Conservation (phyloP, 192 early-diverging fungal species). For the Kappamyces sp. region DNA sequence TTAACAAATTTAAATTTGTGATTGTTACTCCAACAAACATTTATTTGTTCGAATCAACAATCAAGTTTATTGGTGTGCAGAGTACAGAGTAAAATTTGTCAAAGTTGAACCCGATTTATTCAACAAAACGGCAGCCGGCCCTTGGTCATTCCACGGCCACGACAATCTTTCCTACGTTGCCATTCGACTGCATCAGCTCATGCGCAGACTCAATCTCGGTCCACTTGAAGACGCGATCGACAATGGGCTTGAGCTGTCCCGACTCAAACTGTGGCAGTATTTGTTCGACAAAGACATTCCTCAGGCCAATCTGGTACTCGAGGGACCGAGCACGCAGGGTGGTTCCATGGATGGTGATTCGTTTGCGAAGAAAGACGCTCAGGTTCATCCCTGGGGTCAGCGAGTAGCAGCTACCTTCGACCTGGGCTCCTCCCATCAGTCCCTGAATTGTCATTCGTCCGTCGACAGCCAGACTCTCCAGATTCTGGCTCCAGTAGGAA, state of each 20-base stretch:
- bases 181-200: slow-evolving; percentile 57
- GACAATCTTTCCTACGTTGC: slow-evolving; percentile 53
- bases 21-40: no score
- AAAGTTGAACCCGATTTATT: not conserved
- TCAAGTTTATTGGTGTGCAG: no score
- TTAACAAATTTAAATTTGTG: no score
- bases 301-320: slow-evolving; percentile 56
- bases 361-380: slow-evolving; percentile 52
- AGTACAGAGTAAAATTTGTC: no score
- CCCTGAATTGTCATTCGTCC: slow-evolving; percentile 81
- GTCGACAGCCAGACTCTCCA: slow-evolving; percentile 65
- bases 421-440: slow-evolving; percentile 55
- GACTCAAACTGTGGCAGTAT: slow-evolving; percentile 48
- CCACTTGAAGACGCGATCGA: slow-evolving; percentile 64
- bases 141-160: not conserved
- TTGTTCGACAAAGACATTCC: slow-evolving; percentile 42
- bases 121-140: not conserved
- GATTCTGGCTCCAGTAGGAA: slow-evolving; percentile 35
- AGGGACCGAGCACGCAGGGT: slow-evolving; percentile 59
- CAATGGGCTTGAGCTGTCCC: slow-evolving; percentile 40
- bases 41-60: no score
- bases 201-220: slow-evolving; percentile 62
- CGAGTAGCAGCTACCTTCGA: slow-evolving; percentile 16
- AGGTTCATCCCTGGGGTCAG: slow-evolving; percentile 29
- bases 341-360: slow-evolving; percentile 64